Percentiles rank a stretch among this genome's conserved stretches.
Evolutionary conservation across 2,329 filamentous ascomycete species (phyloP).

Genomic region (Cercospora berteroae): DNA sequence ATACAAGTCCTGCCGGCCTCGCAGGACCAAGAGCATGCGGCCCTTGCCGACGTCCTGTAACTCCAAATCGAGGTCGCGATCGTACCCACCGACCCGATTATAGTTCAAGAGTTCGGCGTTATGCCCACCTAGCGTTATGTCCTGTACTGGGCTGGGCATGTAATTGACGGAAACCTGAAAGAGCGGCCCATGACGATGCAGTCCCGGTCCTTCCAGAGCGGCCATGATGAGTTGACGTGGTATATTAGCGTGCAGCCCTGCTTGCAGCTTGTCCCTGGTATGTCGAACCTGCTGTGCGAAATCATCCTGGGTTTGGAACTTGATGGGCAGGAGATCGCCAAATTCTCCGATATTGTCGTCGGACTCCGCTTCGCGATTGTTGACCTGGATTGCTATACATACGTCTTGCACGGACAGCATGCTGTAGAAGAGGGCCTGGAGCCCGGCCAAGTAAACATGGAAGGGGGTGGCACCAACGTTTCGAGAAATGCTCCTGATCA

Average conservation of each 20-base stretch:
- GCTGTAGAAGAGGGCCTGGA: slow-evolving; percentile 12
- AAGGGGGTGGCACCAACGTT: slow-evolving; percentile 6
- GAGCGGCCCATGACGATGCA: slow-evolving; percentile 5
- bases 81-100: not conserved
- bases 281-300: slow-evolving; percentile 12
- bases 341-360: slow-evolving; percentile 40
- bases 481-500: slow-evolving; percentile 6
- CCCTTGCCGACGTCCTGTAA: not conserved
- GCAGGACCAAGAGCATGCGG: slow-evolving; percentile 1
- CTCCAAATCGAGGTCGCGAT: slow-evolving; percentile 6
- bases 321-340: slow-evolving; percentile 41
- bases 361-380: slow-evolving; percentile 33
- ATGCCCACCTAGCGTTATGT: slow-evolving; percentile 8
- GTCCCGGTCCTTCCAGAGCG: slow-evolving; percentile 2
- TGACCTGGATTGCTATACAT: slow-evolving; percentile 7
- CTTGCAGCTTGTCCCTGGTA: slow-evolving; percentile 11
- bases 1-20: slow-evolving; percentile 9
- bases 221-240: slow-evolving; percentile 7
- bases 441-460: slow-evolving; percentile 10
- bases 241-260: slow-evolving; percentile 2
- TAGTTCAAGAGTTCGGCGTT: slow-evolving; percentile 11
- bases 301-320: slow-evolving; percentile 4
- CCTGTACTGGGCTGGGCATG: slow-evolving; percentile 1
- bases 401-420: slow-evolving; percentile 10
- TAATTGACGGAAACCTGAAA: slow-evolving; percentile 13